phyloP scores from a whole-genome alignment of 2,329 filamentous ascomycete genomes.

The Fusarium xylarioides region DNA sequence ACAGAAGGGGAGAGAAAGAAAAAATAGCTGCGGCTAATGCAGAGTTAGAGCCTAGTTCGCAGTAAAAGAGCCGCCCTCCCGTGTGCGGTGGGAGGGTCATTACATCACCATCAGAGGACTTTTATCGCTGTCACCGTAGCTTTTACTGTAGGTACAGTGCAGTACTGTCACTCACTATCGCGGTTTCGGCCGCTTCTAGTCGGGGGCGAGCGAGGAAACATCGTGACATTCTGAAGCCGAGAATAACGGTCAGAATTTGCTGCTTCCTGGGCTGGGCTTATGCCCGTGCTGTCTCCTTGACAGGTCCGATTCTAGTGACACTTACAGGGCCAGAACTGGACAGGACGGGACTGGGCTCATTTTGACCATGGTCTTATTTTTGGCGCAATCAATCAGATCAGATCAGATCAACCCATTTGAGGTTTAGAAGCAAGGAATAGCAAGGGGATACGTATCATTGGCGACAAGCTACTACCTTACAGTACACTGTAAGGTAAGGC shows the following conservation, averaged over 20 bases:
- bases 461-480: background rate
- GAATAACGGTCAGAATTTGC: constrained; percentile 7
- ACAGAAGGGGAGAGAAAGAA: background rate
- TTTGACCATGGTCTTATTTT: constrained; percentile 33
- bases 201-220: constrained; percentile 31
- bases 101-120: constrained; percentile 39
- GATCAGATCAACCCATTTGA: constrained; percentile 33
- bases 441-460: constrained; percentile 5
- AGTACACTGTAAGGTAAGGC: background rate
- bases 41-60: constrained; percentile 5
- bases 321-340: background rate
- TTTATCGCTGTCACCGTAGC: background rate
- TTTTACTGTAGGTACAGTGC: background rate
- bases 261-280: constrained; percentile 3
- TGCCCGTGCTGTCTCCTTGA: constrained; percentile 32
- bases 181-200: constrained; percentile 14
- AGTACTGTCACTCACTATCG: background rate
- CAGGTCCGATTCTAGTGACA: constrained; percentile 23
- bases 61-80: constrained; percentile 33
- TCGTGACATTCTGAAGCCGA: constrained; percentile 7
- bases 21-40: constrained; percentile 15
- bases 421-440: constrained; percentile 2
- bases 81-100: constrained; percentile 28
- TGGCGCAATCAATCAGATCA: constrained; percentile 29
- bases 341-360: background rate